Percentiles rank a stretch among this genome's conserved stretches.
phyloP scores from a whole-genome alignment of 2,329 filamentous ascomycete genomes.

The Magnaporthiopsis poae region DNA sequence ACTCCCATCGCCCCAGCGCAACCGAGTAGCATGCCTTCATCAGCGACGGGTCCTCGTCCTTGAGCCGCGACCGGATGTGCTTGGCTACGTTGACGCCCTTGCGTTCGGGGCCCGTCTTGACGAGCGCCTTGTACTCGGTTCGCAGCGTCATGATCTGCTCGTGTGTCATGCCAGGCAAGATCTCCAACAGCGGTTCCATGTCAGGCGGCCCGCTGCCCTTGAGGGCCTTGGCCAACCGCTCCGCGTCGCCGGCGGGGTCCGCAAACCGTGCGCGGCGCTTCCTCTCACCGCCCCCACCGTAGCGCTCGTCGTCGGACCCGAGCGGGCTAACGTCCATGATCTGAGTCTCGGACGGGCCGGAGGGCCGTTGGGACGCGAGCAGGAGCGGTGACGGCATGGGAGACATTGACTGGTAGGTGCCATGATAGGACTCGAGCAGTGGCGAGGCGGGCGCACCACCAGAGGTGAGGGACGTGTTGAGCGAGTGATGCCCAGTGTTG shows the following conservation, averaged over 20 bases:
- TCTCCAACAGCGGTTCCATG: conserved; percentile 63
- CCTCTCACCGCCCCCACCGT: conserved; percentile 32
- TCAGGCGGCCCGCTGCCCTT: conserved; percentile 55
- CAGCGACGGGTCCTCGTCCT: conserved; percentile 63
- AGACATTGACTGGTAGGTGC: conserved; percentile 87
- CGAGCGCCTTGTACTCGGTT: conserved; percentile 80
- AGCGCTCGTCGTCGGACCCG: conserved; percentile 33
- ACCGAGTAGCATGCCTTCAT: conserved; percentile 89
- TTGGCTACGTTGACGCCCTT: conserved; percentile 78
- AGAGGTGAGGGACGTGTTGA: conserved; percentile 36
- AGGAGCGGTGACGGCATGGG: conserved; percentile 82
- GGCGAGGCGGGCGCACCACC: conserved; percentile 61
- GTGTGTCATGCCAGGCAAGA: conserved; percentile 73
- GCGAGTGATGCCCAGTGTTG: conserved; percentile 30
- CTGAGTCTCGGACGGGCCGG: conserved; percentile 33
- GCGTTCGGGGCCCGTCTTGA: conserved; percentile 63
- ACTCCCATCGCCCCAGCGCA: conserved; percentile 81
- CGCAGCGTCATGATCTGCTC: conserved; percentile 81
- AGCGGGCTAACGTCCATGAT: conserved; percentile 43
- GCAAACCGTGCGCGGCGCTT: conserved; percentile 66
- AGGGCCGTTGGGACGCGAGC: conserved; percentile 37
- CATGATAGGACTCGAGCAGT: conserved; percentile 81
- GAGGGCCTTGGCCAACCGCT: conserved; percentile 65
- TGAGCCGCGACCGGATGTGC: conserved; percentile 67
- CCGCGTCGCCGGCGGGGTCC: conserved; percentile 70